Percentiles rank a stretch among this genome's conserved stretches.
Evolutionary conservation across 2,329 filamentous ascomycete species (phyloP).

Genomic region (Botrytis tulipae): DNA sequence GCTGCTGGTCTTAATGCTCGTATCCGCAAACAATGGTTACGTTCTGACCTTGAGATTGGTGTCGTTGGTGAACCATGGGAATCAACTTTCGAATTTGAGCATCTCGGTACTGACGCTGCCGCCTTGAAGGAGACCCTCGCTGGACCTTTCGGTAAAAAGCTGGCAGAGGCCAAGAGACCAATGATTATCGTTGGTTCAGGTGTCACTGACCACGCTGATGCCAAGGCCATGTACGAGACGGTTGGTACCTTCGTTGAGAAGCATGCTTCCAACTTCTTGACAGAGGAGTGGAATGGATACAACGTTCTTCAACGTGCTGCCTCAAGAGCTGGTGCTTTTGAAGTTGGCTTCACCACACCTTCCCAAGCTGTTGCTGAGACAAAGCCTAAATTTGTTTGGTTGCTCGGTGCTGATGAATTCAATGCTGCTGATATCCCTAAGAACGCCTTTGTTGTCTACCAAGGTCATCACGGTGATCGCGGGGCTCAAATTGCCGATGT

Average conservation of each 20-base stretch:
- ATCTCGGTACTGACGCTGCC: slow-evolving; percentile 75
- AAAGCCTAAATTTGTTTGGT: slow-evolving; percentile 92
- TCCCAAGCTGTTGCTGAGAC: slow-evolving; percentile 79
- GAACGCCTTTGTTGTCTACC: slow-evolving; percentile 95
- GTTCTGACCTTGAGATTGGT: slow-evolving; percentile 89
- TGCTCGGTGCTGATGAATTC: slow-evolving; percentile 93
- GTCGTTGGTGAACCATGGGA: slow-evolving; percentile 88
- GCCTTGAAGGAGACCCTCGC: slow-evolving; percentile 82
- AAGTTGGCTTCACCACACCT: slow-evolving; percentile 89
- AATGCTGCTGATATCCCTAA: slow-evolving; percentile 83
- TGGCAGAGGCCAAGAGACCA: slow-evolving; percentile 80
- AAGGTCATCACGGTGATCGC: slow-evolving; percentile 94
- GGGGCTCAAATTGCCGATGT: slow-evolving; percentile 93
- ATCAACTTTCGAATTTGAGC: slow-evolving; percentile 93
- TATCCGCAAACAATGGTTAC: slow-evolving; percentile 96
- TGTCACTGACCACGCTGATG: slow-evolving; percentile 85
- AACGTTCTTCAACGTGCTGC: slow-evolving; percentile 94
- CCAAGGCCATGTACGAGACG: slow-evolving; percentile 89
- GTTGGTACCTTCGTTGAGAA: slow-evolving; percentile 91
- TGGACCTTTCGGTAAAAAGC: slow-evolving; percentile 89
- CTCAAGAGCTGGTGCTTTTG: slow-evolving; percentile 88
- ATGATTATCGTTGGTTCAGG: slow-evolving; percentile 97
- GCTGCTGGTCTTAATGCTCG: slow-evolving; percentile 93
- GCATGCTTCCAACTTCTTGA: slow-evolving; percentile 83
- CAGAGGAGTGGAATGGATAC: slow-evolving; percentile 93